phyloP scores from a whole-genome alignment of 495 filamentous ascomycete genomes.

The Friedmanniomyces simplex region DNA sequence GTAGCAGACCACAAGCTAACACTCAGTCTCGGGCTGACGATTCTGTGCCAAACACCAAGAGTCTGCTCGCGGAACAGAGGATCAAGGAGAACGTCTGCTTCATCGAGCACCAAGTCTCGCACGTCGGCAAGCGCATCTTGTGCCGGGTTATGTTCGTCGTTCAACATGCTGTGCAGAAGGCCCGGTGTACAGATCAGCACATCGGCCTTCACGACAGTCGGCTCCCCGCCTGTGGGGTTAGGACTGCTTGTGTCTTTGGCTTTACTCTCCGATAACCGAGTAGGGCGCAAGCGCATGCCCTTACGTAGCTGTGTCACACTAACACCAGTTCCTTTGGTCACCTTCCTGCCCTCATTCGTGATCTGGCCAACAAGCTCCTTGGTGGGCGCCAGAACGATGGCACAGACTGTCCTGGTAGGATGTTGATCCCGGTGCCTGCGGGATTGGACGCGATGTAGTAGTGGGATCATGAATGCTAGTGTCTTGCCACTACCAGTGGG shows the following conservation, averaged over 20 bases:
- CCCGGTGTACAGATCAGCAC: constrained; percentile 85
- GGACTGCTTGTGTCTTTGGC: constrained; percentile 31
- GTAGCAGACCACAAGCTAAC: constrained; percentile 90
- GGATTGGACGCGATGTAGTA: constrained; percentile 48
- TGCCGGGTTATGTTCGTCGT: constrained; percentile 31
- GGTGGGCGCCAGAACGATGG: constrained; percentile 78
- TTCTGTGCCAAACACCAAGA: constrained; percentile 71
- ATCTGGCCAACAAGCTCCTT: constrained; percentile 88
- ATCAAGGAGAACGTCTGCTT: constrained; percentile 91
- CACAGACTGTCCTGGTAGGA: constrained; percentile 40
- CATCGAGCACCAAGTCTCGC: constrained; percentile 69
- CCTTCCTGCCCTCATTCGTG: constrained; percentile 79
- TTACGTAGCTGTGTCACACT: constrained; percentile 76
- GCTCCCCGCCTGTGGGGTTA: background rate
- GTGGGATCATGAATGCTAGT: constrained; percentile 77
- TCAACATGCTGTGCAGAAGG: constrained; percentile 62
- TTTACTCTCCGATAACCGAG: constrained; percentile 27
- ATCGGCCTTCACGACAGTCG: constrained; percentile 50
- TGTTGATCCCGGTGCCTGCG: constrained; percentile 24
- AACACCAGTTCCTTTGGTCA: constrained; percentile 66
- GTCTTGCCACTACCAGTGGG: constrained; percentile 99
- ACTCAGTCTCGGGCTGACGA: constrained; percentile 52
- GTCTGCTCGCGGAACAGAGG: constrained; percentile 85
- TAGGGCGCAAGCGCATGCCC: constrained; percentile 50
- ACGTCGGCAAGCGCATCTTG: constrained; percentile 50